These are phyloP conservation scores for Cladobotryum protrusum DNA, from an alignment of 2,329 filamentous ascomycete genomes.

Conservation along the genomic window DNA sequence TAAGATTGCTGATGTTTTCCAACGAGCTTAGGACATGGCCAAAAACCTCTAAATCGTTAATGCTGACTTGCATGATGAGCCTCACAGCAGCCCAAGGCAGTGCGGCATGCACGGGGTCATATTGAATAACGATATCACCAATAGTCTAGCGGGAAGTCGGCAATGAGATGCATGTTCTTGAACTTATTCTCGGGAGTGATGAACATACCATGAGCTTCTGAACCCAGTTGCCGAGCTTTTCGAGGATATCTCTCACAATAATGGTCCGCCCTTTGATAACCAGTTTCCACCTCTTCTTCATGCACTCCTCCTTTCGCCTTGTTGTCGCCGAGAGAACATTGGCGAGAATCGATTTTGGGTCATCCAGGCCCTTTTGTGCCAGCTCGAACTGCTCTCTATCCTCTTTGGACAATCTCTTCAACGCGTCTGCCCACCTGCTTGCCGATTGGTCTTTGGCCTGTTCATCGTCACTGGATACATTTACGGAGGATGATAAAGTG, in stretches of 20 bases:
- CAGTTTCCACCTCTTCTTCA: conserved; percentile 3
- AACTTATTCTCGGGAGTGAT: neutral
- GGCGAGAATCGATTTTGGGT: neutral
- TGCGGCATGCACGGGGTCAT: conserved; percentile 10
- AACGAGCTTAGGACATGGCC: conserved; percentile 3
- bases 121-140: conserved; percentile 7
- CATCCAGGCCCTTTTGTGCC: neutral
- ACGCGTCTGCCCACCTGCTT: conserved; percentile 1
- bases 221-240: conserved; percentile 2
- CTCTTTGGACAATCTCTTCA: neutral
- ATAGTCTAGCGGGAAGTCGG: neutral
- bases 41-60: conserved; percentile 1
- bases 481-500: neutral
- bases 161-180: neutral
- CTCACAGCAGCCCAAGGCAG: conserved; percentile 14
- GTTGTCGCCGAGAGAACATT: neutral
- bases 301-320: conserved; percentile 3
- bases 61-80: conserved; percentile 1
- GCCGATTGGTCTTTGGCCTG: neutral
- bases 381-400: conserved; percentile 1
- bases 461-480: neutral
- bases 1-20: conserved; percentile 2
- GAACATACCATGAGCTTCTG: conserved; percentile 2
- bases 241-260: neutral
- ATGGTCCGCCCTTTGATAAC: neutral